These are phyloP conservation scores for Hanseniaspora vineae DNA, from an alignment of 805 yeast genomes.

Conservation along the genomic window DNA sequence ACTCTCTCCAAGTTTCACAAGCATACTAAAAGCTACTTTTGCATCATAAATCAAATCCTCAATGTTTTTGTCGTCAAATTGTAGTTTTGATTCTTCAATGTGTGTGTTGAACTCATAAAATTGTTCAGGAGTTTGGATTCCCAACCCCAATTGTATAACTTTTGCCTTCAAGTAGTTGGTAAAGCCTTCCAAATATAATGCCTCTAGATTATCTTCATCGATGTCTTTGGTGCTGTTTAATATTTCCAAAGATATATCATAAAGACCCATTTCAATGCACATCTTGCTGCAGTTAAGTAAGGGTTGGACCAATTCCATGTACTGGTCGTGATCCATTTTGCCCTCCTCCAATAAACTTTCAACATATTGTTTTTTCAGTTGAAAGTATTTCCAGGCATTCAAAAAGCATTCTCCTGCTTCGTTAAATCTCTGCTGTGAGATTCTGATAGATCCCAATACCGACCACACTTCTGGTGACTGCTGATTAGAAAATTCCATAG, in stretches of 20 bases:
- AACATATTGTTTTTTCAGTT: conserved; percentile 33
- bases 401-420: conserved; percentile 62
- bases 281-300: conserved; percentile 59
- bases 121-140: conserved; percentile 15
- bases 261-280: conserved; percentile 63
- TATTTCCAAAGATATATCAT: conserved; percentile 56
- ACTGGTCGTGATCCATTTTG: conserved; percentile 28
- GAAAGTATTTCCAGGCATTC: conserved; percentile 63
- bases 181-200: conserved; percentile 73
- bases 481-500: conserved; percentile 43
- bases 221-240: conserved; percentile 55
- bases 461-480: conserved; percentile 72
- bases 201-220: conserved; percentile 75
- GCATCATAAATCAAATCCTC: conserved; percentile 23
- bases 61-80: conserved; percentile 27
- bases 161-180: conserved; percentile 44
- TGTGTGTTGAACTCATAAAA: conserved; percentile 22
- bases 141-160: conserved; percentile 4
- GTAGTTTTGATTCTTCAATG: conserved; percentile 19
- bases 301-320: conserved; percentile 60
- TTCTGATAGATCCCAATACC: conserved; percentile 71
- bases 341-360: conserved; percentile 31
- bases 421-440: conserved; percentile 63
- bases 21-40: conserved; percentile 26
- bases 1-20: conserved; percentile 33